Percentiles rank a stretch among this genome's conserved stretches.
Conservation (phyloP, 441 rosid species). For the Syzygium syzygioides region DNA sequence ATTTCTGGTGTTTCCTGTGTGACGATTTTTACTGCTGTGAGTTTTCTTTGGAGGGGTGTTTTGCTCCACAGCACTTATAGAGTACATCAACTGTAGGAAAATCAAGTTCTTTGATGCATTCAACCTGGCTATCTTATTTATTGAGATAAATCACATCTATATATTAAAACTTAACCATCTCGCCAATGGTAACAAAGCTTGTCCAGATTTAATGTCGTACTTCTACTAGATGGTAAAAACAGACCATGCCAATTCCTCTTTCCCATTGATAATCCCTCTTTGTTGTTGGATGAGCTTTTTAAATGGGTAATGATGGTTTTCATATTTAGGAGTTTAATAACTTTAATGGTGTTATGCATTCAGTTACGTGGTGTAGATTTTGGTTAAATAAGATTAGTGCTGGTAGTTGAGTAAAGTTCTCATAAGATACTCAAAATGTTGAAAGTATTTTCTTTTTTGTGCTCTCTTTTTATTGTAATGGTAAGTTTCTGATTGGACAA, state of each 20-base stretch:
- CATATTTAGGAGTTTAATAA: neutral
- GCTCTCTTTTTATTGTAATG: neutral
- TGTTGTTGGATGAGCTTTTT: neutral
- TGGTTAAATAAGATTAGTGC: neutral
- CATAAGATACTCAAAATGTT: neutral
- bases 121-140: neutral
- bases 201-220: neutral
- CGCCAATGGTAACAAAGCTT: neutral
- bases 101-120: neutral
- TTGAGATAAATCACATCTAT: neutral
- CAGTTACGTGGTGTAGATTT: neutral
- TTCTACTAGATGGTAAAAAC: neutral
- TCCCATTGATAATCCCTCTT: neutral
- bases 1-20: neutral
- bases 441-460: neutral
- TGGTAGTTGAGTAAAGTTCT: neutral
- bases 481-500: neutral
- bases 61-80: neutral
- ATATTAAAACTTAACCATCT: neutral
- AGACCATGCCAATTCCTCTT: neutral
- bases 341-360: neutral
- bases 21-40: neutral
- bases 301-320: neutral
- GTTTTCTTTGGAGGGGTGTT: neutral
- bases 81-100: neutral